Base-by-base conservation (phyloP, 2,329 filamentous ascomycete species). In the Penicillium sp. region DNA sequence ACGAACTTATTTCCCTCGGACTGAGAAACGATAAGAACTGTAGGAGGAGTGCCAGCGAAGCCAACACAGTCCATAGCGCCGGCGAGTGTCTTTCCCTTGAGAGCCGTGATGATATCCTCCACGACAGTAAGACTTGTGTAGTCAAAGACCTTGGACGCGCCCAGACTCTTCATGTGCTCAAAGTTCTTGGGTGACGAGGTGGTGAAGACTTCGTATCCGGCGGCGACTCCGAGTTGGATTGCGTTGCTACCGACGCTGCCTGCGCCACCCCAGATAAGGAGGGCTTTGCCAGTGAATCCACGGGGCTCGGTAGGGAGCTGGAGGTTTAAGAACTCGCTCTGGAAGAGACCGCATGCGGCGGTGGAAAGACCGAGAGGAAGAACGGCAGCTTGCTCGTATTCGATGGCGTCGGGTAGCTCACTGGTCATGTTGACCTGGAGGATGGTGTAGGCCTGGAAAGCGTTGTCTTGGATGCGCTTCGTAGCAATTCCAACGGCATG, bases 261-360 rank as follows among this genome's bases (percentile, higher is more conserved):
- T 2, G 78, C 75, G 0, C 81, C 83, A n/a, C 81, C 81, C 78
- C 80, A 84, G 13, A 83, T 65, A 5, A 83, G 60, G 0, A 79
- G 48, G 2, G 44, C 11, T 38, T 68, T 58, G 2, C n/a, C 9
- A 38, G 43, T 56, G 14, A 31, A 58, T 21, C 64, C 67, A 2
- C 60, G 22, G 1, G 58, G 60, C 14, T 71, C 46, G 24, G 46
- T 40, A 22, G 46, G 46, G 2, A 48, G 16, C 4, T 48, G 13
- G 39, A 48, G 56, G 1, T 46, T 48, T 7, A 71, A 54, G 18
- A 43, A 58, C 2, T 59, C 55, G 3, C 52, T 22, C 39, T 66
- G 56, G 47, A 70, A 75, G 2, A 76, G 64, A 2, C 62, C 72
- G 9, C 56, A 56, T 1, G 69, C 58, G 1, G 73, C 71, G 0